Evolutionary conservation across 2,329 filamentous ascomycete genomes (phyloP).

Genomic region (Apiospora arundinis): DNA sequence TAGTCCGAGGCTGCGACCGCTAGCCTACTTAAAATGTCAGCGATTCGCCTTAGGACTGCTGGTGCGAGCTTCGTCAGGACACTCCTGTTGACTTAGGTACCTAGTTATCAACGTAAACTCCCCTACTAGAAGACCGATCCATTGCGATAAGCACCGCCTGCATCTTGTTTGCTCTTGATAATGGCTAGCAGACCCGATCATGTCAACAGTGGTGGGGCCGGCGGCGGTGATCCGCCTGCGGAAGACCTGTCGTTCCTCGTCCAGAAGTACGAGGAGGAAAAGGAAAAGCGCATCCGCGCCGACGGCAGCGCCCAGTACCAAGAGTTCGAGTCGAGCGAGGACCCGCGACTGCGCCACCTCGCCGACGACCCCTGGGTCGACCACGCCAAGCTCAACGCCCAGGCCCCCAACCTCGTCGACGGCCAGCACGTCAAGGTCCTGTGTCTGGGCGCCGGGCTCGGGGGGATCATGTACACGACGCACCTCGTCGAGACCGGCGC

Average conservation of each 20-base stretch:
- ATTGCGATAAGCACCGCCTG: background rate
- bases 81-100: no score
- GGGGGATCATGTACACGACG: constrained; percentile 35
- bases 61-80: no score
- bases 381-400: background rate
- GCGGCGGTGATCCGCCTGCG: background rate
- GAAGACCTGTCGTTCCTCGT: background rate
- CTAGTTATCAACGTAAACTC: no score
- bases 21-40: no score
- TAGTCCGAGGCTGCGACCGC: no score
- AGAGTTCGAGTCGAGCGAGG: background rate
- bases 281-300: background rate
- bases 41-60: no score
- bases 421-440: constrained; percentile 29
- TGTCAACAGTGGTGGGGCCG: background rate
- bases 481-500: constrained; percentile 43
- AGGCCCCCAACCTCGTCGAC: constrained; percentile 17
- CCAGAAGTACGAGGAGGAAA: constrained; percentile 14
- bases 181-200: background rate
- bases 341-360: background rate
- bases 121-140: no score
- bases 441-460: constrained; percentile 37
- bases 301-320: background rate
- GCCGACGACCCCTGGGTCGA: background rate
- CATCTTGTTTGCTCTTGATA: background rate